Base-by-base conservation (phyloP, 2,329 filamentous ascomycete species). In the Penicillium crustosum region DNA sequence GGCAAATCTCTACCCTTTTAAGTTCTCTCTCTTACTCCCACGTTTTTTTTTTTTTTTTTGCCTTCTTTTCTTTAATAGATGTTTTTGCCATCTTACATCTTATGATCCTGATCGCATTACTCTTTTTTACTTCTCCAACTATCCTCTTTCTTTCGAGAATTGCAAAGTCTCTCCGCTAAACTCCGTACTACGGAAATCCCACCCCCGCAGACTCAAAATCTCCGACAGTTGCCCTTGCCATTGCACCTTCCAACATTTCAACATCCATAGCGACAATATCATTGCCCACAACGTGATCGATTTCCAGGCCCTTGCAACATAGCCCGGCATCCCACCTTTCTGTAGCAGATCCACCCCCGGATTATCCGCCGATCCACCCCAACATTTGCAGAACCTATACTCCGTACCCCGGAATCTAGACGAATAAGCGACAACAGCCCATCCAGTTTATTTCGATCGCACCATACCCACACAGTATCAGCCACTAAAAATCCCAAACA, bases 191-290 rank as follows among this genome's bases (percentile, higher is more conserved):
- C 35, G 19, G 17, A 35, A 13, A 33, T 45, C 17, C 10, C 6
- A 23, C 29, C 17, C 29, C 21, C 29, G 23, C 7, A 36, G 17
- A 10, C 6, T 5, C 15, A 13, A 7, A 4, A 23, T 19, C n/a
- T 29, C 7, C 21, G 25, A 50, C 7, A 50, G 19, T 21, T 50
- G 21, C 31, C 19, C 12, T 27, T 42, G 41, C 42, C 35, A 53
- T 53, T 36, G 42, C 42, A 17, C n/a, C 49, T 19, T 39, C 29
- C 35, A 42, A 41, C 41, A 35, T 47, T 21, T 33, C 41, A 53
- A 41, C 42, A 48, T 38, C 55, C 55, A 53, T 31, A 47, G 55
- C 55, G 4, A 48, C 42, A 55, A 38, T 1, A 21, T 44, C 19
- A 13, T 36, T 47, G 33, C 29, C 43, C 49, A 53, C 39, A 41